Conservation (phyloP, 192 early-diverging fungal species). For the Coemansia sp. region DNA sequence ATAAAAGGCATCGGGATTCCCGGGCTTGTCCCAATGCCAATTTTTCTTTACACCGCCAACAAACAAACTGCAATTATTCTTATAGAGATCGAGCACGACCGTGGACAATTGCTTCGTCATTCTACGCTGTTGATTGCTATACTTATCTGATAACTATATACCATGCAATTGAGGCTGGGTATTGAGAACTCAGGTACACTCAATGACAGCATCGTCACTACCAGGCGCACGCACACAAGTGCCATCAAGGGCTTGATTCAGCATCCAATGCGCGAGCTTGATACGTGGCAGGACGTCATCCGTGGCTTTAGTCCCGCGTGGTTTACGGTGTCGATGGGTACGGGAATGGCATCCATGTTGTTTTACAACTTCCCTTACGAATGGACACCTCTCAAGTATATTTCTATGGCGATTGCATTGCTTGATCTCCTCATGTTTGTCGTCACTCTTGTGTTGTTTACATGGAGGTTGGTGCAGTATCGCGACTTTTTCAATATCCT, state of each 20-base stretch:
- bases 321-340: slow-evolving; percentile 59
- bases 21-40: no score
- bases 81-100: no score
- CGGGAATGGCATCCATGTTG: slow-evolving; percentile 44
- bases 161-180: slow-evolving; percentile 1
- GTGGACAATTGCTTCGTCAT: no score
- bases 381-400: slow-evolving; percentile 36
- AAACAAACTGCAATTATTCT: no score
- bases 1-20: no score
- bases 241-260: slow-evolving; percentile 25
- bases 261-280: slow-evolving; percentile 47
- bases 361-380: slow-evolving; percentile 49
- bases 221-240: slow-evolving; percentile 1
- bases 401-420: slow-evolving; percentile 41
- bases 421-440: slow-evolving; percentile 47
- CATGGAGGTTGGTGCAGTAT: slow-evolving; percentile 31
- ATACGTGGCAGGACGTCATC: slow-evolving; percentile 31
- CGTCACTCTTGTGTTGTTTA: slow-evolving; percentile 27
- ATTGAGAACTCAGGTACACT: slow-evolving; percentile 22
- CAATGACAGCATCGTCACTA: neutral
- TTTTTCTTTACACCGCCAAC: no score
- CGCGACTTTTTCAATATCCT: slow-evolving; percentile 51
- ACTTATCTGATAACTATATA: neutral
- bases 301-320: slow-evolving; percentile 60
- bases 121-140: no score